A percentile compares a stretch with the other conserved stretches of the same genome.
Evolutionary conservation across 2,329 filamentous ascomycete genomes (phyloP).

Genomic region (Aspergillus eucalypticola): DNA sequence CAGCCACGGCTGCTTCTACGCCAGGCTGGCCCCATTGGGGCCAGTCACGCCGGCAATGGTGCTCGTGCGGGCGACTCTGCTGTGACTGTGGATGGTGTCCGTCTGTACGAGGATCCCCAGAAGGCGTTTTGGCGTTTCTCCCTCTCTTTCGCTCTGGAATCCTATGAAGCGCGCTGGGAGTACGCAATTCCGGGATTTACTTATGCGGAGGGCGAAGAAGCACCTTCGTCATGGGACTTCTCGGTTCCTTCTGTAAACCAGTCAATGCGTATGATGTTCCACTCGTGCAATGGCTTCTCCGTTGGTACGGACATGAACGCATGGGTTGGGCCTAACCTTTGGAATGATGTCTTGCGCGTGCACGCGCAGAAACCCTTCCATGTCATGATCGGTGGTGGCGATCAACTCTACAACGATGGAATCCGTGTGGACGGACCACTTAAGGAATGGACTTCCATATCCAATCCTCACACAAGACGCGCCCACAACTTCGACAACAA

Average conservation of each 20-base stretch:
- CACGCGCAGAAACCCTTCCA: slow-evolving; percentile 63
- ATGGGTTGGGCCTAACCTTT: slow-evolving; percentile 63
- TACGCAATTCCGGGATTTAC: slow-evolving; percentile 71
- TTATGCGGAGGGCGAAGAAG: slow-evolving; percentile 60
- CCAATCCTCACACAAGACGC: slow-evolving; percentile 61
- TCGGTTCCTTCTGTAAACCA: slow-evolving; percentile 60
- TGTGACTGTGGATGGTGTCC: slow-evolving; percentile 49
- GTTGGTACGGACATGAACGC: slow-evolving; percentile 65
- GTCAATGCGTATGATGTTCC: slow-evolving; percentile 70
- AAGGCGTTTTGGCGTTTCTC: slow-evolving; percentile 63
- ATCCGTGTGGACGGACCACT: slow-evolving; percentile 83
- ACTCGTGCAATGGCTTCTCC: slow-evolving; percentile 69
- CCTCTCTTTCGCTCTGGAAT: slow-evolving; percentile 65
- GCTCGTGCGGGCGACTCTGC: slow-evolving; percentile 19
- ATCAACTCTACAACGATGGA: slow-evolving; percentile 77
- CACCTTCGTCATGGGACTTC: slow-evolving; percentile 55
- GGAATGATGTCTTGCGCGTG: slow-evolving; percentile 65
- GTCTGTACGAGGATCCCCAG: slow-evolving; percentile 60
- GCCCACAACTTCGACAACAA: slow-evolving; percentile 66
- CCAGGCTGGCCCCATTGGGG: slow-evolving; percentile 34
- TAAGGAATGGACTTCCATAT: slow-evolving; percentile 62
- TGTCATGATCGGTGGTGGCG: slow-evolving; percentile 82
- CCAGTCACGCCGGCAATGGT: slow-evolving; percentile 22
- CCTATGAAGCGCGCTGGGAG: slow-evolving; percentile 73
- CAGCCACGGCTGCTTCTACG: slow-evolving; percentile 59